phyloP scores from a whole-genome alignment of 129 eudicot species.

The Helianthus annuus region DNA sequence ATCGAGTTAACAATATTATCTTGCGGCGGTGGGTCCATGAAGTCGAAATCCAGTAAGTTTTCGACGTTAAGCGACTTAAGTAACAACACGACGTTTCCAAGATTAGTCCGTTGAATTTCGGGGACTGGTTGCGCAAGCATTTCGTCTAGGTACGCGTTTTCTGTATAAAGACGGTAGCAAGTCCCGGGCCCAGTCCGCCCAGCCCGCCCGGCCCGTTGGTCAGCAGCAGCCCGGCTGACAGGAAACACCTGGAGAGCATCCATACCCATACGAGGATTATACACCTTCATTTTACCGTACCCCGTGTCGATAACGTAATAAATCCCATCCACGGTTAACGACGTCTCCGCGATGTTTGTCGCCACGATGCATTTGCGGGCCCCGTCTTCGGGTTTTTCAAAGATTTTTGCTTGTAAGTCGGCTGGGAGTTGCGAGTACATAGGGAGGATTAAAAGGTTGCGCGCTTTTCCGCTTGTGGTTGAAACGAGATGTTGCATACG shows the following conservation, averaged over 20 bases:
- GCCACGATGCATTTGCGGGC: slow-evolving; percentile 75
- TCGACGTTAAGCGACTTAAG: slow-evolving; percentile 65
- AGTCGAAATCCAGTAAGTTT: slow-evolving; percentile 60
- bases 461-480: slow-evolving; percentile 51
- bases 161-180: slow-evolving; percentile 67
- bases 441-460: slow-evolving; percentile 61
- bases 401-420: slow-evolving; percentile 66
- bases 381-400: slow-evolving; percentile 61
- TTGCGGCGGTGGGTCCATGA: slow-evolving; percentile 83
- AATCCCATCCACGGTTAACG: slow-evolving; percentile 69
- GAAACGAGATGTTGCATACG: slow-evolving; percentile 64
- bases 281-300: slow-evolving; percentile 71
- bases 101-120: slow-evolving; percentile 64
- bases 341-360: slow-evolving; percentile 73
- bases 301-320: slow-evolving; percentile 75
- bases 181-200: slow-evolving; percentile 76
- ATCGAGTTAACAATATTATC: slow-evolving; percentile 68
- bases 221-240: slow-evolving; percentile 73
- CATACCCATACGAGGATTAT: slow-evolving; percentile 75
- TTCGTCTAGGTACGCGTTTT: slow-evolving; percentile 62
- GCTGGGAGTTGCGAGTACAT: slow-evolving; percentile 75
- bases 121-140: slow-evolving; percentile 70
- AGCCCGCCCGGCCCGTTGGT: slow-evolving; percentile 76
- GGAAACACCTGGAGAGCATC: slow-evolving; percentile 71
- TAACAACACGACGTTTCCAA: slow-evolving; percentile 56